Conservation (phyloP, 768 basidiomycete species). For the Phallus indusiatus region DNA sequence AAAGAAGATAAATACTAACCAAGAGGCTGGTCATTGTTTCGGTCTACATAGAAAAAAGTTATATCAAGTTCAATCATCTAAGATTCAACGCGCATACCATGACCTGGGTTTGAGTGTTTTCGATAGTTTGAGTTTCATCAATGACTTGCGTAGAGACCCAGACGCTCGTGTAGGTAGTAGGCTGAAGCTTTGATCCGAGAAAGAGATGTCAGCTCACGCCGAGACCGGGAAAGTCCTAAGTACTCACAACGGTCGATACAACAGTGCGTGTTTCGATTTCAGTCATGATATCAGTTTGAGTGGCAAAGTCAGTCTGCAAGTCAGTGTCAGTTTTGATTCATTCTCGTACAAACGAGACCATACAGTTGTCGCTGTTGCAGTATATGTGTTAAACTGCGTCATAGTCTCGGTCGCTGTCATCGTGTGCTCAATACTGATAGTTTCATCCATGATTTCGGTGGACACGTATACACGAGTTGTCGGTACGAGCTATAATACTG, state of each 20-base stretch:
- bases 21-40: slow-evolving; percentile 23
- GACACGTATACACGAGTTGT: slow-evolving; percentile 61
- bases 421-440: slow-evolving; percentile 46
- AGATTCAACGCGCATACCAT: slow-evolving; percentile 3
- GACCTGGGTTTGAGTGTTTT: not conserved
- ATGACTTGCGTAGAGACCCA: slow-evolving; percentile 48
- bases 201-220: not conserved
- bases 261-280: slow-evolving; percentile 32
- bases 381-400: slow-evolving; percentile 48
- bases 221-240: not conserved
- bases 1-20: not conserved
- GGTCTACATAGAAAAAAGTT: slow-evolving; percentile 10
- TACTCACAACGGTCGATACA: slow-evolving; percentile 6
- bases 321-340: not conserved
- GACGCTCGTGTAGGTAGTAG: slow-evolving; percentile 46
- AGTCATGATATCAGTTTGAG: slow-evolving; percentile 36
- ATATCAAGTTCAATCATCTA: slow-evolving; percentile 14
- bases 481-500: slow-evolving; percentile 30
- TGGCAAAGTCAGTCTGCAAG: slow-evolving; percentile 31
- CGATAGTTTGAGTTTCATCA: slow-evolving; percentile 30
- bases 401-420: slow-evolving; percentile 53
- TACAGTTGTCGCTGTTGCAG: slow-evolving; percentile 15
- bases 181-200: slow-evolving; percentile 25
- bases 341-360: not conserved
- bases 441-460: slow-evolving; percentile 53